Evolutionary conservation across 257 asterid genomes (phyloP).

Genomic region (Ligustrum vulgare): DNA sequence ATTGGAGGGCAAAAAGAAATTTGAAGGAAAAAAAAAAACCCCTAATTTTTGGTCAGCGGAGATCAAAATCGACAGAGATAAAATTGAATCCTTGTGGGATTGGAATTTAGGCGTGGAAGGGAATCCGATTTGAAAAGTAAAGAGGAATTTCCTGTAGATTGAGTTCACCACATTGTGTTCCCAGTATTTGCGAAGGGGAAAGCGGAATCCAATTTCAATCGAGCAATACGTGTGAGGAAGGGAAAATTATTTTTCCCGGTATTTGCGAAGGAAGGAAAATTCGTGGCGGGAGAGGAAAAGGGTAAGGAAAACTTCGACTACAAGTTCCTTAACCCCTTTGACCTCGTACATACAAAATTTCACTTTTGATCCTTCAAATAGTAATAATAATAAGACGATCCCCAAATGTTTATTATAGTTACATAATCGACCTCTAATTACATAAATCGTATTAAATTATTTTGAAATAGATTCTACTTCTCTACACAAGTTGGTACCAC

Average conservation of each 20-base stretch:
- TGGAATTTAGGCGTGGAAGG: not conserved
- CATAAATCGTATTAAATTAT: no score
- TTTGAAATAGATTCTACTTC: no score
- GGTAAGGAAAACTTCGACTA: constrained; percentile 12
- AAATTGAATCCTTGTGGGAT: constrained; percentile 17
- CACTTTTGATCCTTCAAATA: no score
- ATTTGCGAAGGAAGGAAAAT: constrained; percentile 31
- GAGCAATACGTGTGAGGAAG: constrained; percentile 56
- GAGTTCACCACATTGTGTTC: not conserved
- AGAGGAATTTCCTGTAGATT: constrained; percentile 23
- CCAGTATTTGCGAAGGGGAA: not conserved
- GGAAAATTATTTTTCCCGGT: constrained; percentile 29
- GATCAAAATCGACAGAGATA: constrained; percentile 35
- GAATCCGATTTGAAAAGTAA: constrained; percentile 17
- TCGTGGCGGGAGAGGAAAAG: constrained; percentile 26
- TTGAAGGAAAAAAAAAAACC: constrained; percentile 28
- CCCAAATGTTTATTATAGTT: no score
- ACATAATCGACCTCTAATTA: no score
- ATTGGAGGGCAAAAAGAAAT: not conserved
- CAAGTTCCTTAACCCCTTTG: no score
- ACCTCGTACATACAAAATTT: no score
- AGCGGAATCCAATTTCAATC: constrained; percentile 24
- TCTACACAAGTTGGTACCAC: no score
- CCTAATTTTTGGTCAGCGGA: constrained; percentile 24
- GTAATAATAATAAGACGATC: no score